Evolutionary conservation across 2,329 filamentous ascomycete genomes (phyloP), one percentile per base, ranked within the genome.

Genomic region (Apiospora aurea): DNA sequence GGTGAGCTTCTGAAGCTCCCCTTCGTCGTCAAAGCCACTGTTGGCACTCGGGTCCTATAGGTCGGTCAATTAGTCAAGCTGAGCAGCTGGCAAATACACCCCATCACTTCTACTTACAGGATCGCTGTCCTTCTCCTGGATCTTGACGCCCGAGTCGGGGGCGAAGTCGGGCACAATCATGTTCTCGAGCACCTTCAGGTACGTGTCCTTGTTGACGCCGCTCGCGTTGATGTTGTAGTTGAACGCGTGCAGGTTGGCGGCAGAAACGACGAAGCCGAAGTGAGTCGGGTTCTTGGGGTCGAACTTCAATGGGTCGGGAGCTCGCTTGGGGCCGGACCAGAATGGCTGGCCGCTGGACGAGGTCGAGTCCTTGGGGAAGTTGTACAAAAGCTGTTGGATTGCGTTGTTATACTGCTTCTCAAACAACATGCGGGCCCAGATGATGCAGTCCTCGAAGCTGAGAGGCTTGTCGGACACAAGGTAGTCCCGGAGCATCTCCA

Each of bases 261-360:
- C 96, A 24, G 96, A 91, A 74, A 97, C 90, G 71, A 99, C 87
- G 80, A 98, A 99, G 49, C 89, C 90, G 79, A 96, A 92, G 83
- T 99, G 96, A 29, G 94, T 96, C 14, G 91, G 87, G 83, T 98
- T 96, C 73, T 91, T 89, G 67, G 92, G 83, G 78, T 98, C 94
- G 76, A 99, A 99, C 81, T 94, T 95, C 80, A 98, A 87, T 75
- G 96, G 89, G 74, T 97, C 94, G 6, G 96, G 96, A 16, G 96
- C 96, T 79, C 96, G 94, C 90, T 99, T 99, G 68, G 96, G 96
- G 14, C 96, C 96, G 43, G 96, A 98, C 96, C 96, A 99, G 88
- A 99, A 99, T 0, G 91, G 93, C 74, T 95, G 93, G 44, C 96
- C 96, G 49, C 90, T 93, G 2, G 95, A 97, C 0, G 96, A 97